phyloP scores from a whole-genome alignment of 2,329 filamentous ascomycete genomes.

The Sporothrix phasma region DNA sequence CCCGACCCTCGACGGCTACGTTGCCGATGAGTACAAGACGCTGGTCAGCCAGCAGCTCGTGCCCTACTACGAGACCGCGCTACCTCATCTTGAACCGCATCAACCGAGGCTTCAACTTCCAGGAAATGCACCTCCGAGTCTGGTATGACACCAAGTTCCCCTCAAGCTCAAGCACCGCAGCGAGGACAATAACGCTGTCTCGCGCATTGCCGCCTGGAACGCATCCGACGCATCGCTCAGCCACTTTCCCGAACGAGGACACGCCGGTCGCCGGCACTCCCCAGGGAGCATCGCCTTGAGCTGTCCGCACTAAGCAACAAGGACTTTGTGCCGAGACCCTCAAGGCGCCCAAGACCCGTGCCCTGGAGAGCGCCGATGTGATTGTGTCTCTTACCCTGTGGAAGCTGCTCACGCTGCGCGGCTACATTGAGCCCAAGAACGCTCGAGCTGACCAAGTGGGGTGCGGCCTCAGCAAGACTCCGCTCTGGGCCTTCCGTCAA shows the following conservation, averaged over 20 bases:
- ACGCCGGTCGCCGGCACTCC: not conserved
- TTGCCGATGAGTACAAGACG: slow-evolving; percentile 68
- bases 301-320: slow-evolving; percentile 58
- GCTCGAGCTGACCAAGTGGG: slow-evolving; percentile 77
- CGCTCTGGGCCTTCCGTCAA: slow-evolving; percentile 43
- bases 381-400: slow-evolving; percentile 65
- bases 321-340: slow-evolving; percentile 62
- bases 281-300: slow-evolving; percentile 44
- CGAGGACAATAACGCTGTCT: slow-evolving; percentile 38
- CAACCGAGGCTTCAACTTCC: slow-evolving; percentile 73
- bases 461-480: slow-evolving; percentile 65
- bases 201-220: slow-evolving; percentile 55
- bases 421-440: slow-evolving; percentile 63
- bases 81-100: slow-evolving; percentile 70
- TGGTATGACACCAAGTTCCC: slow-evolving; percentile 71
- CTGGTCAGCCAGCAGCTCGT: slow-evolving; percentile 67
- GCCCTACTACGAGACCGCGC: slow-evolving; percentile 62
- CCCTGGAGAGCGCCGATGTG: slow-evolving; percentile 53
- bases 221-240: slow-evolving; percentile 51
- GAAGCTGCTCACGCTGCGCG: slow-evolving; percentile 81
- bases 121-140: slow-evolving; percentile 63
- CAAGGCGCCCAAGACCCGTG: slow-evolving; percentile 43
- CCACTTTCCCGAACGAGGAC: slow-evolving; percentile 25
- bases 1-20: slow-evolving; percentile 77
- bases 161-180: slow-evolving; percentile 56